Percentiles rank a stretch among this genome's conserved stretches.
phyloP scores from a whole-genome alignment of 2,329 filamentous ascomycete genomes.

The Epichloe coenophiala region DNA sequence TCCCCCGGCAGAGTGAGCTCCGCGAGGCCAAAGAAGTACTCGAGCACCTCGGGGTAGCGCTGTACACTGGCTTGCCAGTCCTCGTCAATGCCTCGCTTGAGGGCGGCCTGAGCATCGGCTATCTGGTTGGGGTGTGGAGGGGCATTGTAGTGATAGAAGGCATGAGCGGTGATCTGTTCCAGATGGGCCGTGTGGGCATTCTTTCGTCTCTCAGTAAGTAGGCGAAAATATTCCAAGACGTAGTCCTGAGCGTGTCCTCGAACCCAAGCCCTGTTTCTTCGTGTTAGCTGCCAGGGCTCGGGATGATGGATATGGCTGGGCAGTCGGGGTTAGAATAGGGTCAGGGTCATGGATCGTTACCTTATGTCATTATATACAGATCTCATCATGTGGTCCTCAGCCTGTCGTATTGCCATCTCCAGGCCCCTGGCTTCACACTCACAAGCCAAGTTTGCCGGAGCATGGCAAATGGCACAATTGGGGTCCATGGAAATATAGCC shows the following conservation, averaged over 20 bases:
- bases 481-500: conserved; percentile 51
- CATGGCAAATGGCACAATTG: conserved; percentile 53
- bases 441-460: conserved; percentile 43
- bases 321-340: no score
- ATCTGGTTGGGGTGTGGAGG: conserved; percentile 50
- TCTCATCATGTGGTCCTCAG: conserved; percentile 50
- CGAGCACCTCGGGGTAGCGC: conserved; percentile 66
- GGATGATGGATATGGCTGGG: no score
- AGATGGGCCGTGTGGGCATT: conserved; percentile 40
- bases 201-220: conserved; percentile 48
- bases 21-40: conserved; percentile 66
- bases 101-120: conserved; percentile 45
- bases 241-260: conserved; percentile 53
- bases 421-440: conserved; percentile 55
- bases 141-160: conserved; percentile 43
- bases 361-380: conserved; percentile 49
- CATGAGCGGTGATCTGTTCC: conserved; percentile 40
- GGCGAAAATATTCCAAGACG: conserved; percentile 50
- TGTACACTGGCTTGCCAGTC: conserved; percentile 67
- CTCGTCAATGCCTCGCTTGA: conserved; percentile 64
- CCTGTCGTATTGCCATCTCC: conserved; percentile 48
- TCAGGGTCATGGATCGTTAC: conserved; percentile 24
- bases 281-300: conserved; percentile 6
- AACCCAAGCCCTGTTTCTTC: conserved; percentile 43
- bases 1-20: conserved; percentile 51